Evolutionary conservation across 2,329 filamentous ascomycete species (phyloP), one percentile per base, ranked within the genome.

Genomic region (Calonectria naviculata): DNA sequence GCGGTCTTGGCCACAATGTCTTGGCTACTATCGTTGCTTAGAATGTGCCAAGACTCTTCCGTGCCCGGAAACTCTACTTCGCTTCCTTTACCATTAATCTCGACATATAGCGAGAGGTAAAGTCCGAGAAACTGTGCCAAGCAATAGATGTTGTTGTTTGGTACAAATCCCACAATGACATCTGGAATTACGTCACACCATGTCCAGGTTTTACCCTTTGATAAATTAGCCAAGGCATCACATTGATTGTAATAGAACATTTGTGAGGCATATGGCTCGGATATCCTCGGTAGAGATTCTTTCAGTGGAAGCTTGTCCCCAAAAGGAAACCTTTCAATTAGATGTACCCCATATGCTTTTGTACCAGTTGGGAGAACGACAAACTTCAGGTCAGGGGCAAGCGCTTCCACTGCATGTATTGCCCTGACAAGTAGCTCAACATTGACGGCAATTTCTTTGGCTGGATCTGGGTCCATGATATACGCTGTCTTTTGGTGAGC

Each of bases 231-330:
- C 24, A 87, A 76, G 62, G 84, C 75, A 71, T 86, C 85, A 24
- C 82, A 80, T 76, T 87, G 84, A n/a, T 75, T 79, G 73, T 87
- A 87, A 77, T 87, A 87, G 78, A 87, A 87, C 71, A 87, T 83
- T 69, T 85, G 80, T 13, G 82, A 82, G 1, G 82, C 83, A 61
- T 82, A 82, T 0, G 84, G 84, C 65, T 83, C 81, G 2, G 84
- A 82, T 38, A 87, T 82, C n/a, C 83, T 81, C 0, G 82, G 83
- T 31, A 81, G 72, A 13, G 79, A 78, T 76, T 86, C 85, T 34
- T 79, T 79, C 49, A 85, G 73, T 0, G 85, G 84, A 17, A 81
- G 80, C 73, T 75, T 75, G 68, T 79, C 76, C 68, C 77, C 79
- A 67, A 78, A 78, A 42, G 76, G 78, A 67, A 78, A 78, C 10